Conservation (phyloP, 805 yeast genomes). For the Myxozyma neglecta region DNA sequence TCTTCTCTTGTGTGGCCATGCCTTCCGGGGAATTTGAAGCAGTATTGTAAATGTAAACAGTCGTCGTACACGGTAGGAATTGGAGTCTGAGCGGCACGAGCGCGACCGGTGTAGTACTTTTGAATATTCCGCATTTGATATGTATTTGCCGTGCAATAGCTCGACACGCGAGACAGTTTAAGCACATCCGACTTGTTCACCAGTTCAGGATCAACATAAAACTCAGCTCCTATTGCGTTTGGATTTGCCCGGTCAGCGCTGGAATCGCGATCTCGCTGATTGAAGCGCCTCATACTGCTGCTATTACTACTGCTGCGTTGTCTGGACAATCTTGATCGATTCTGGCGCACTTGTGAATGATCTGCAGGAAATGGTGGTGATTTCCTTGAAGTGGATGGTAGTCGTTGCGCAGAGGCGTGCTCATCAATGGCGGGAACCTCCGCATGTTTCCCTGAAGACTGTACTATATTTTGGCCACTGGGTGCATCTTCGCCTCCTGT, state of each 20-base stretch:
- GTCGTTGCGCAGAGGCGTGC: too few relatives aligned
- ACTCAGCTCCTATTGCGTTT: slow-evolving; percentile 7
- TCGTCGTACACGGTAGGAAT: slow-evolving; percentile 91
- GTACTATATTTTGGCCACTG: too few relatives aligned
- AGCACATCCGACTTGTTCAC: slow-evolving; percentile 67
- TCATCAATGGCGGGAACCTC: too few relatives aligned
- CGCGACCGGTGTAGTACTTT: slow-evolving; percentile 77
- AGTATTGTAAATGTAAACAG: slow-evolving; percentile 61
- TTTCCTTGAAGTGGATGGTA: too few relatives aligned
- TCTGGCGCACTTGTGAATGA: not conserved
- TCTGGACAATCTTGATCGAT: slow-evolving; percentile 9
- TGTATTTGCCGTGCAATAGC: slow-evolving; percentile 93
- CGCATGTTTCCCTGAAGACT: too few relatives aligned
- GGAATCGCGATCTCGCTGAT: slow-evolving; percentile 42
- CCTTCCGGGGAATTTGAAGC: slow-evolving; percentile 1
- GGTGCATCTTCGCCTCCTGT: too few relatives aligned
- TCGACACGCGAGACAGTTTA: slow-evolving; percentile 87
- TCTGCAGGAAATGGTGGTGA: not conserved
- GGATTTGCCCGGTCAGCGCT: not conserved
- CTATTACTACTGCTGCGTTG: slow-evolving; percentile 6
- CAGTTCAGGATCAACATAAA: slow-evolving; percentile 11
- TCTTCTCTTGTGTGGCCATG: slow-evolving; percentile 1
- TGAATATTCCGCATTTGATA: slow-evolving; percentile 84
- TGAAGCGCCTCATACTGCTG: slow-evolving; percentile 47
- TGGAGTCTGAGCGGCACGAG: slow-evolving; percentile 49